These are phyloP conservation scores for Epichloe uncinata DNA, from an alignment of 2,329 filamentous ascomycete species.

Conservation along the genomic window DNA sequence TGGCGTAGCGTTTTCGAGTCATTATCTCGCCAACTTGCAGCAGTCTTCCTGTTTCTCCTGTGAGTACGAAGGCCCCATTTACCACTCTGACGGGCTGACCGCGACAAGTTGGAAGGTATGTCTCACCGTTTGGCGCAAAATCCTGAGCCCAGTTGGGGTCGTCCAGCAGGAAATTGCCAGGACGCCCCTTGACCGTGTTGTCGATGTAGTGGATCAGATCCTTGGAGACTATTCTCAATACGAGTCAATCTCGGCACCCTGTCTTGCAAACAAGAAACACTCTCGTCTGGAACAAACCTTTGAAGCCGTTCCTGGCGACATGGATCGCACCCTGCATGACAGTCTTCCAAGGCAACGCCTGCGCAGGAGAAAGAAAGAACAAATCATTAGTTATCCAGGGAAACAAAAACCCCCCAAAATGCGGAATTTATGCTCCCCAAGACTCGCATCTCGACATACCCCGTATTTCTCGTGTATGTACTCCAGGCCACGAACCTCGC, in stretches of 20 bases:
- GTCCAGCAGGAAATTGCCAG: constrained; percentile 51
- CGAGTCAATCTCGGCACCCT: not conserved
- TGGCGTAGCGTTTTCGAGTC: constrained; percentile 65
- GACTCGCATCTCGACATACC: constrained; percentile 16
- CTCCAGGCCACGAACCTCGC: constrained; percentile 66
- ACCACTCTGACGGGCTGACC: not conserved
- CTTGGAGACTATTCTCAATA: constrained; percentile 37
- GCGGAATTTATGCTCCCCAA: too few species aligned
- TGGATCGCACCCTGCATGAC: constrained; percentile 63
- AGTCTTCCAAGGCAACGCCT: constrained; percentile 52
- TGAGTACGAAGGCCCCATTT: constrained; percentile 2
- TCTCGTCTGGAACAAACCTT: constrained; percentile 16
- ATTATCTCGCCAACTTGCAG: constrained; percentile 64
- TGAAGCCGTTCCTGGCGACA: constrained; percentile 62
- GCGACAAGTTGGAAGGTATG: too few species aligned
- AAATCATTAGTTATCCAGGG: not conserved
- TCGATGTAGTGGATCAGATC: constrained; percentile 68
- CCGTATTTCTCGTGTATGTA: constrained; percentile 65
- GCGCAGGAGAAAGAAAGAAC: not conserved
- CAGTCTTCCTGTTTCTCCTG: constrained; percentile 35
- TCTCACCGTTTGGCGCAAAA: constrained; percentile 63
- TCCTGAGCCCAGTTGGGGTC: constrained; percentile 75
- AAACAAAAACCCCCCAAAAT: not conserved
- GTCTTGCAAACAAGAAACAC: not conserved
- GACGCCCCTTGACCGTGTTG: constrained; percentile 21